These are phyloP conservation scores for Ophiostoma novo-ulmi DNA, from an alignment of 2,329 filamentous ascomycete genomes.

Conservation along the genomic window DNA sequence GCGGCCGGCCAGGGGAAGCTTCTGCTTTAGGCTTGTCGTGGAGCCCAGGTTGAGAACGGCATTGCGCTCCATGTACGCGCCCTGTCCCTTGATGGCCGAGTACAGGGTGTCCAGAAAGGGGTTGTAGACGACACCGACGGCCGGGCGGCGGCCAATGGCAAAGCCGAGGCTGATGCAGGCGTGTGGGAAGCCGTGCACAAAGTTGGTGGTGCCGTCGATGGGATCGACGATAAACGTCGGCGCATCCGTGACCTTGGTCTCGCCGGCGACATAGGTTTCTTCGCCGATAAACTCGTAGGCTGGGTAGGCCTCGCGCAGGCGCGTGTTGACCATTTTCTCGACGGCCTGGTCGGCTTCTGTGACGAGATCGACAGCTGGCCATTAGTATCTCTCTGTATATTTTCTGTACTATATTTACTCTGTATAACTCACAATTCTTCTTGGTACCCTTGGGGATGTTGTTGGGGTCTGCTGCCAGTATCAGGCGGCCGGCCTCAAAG, in stretches of 20 bases:
- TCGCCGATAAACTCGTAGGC: constrained; percentile 64
- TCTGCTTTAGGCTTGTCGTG: neutral
- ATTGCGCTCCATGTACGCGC: constrained; percentile 54
- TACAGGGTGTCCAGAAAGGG: constrained; percentile 67
- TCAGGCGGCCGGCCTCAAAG: constrained; percentile 60
- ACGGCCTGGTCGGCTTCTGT: constrained; percentile 64
- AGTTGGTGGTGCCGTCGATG: constrained; percentile 79
- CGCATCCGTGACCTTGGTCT: constrained; percentile 52
- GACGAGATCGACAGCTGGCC: constrained; percentile 59
- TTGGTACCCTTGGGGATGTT: constrained; percentile 56
- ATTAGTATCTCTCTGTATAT: neutral
- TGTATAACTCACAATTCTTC: constrained; percentile 46
- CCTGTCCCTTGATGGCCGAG: constrained; percentile 62
- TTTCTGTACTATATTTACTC: neutral
- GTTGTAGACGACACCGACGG: constrained; percentile 74
- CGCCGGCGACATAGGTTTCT: constrained; percentile 68
- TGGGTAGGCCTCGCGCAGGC: constrained; percentile 51
- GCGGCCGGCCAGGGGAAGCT: constrained; percentile 38
- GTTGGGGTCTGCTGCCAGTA: constrained; percentile 55
- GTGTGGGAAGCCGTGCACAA: constrained; percentile 69
- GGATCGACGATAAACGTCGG: constrained; percentile 79
- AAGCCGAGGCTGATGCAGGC: constrained; percentile 75
- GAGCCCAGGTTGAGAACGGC: constrained; percentile 38
- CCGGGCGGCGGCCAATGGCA: constrained; percentile 55
- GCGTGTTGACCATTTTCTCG: constrained; percentile 55